Evolutionary conservation across 1,284 basidiomycete genomes (phyloP).

Genomic region (Anthracocystis setariae): DNA sequence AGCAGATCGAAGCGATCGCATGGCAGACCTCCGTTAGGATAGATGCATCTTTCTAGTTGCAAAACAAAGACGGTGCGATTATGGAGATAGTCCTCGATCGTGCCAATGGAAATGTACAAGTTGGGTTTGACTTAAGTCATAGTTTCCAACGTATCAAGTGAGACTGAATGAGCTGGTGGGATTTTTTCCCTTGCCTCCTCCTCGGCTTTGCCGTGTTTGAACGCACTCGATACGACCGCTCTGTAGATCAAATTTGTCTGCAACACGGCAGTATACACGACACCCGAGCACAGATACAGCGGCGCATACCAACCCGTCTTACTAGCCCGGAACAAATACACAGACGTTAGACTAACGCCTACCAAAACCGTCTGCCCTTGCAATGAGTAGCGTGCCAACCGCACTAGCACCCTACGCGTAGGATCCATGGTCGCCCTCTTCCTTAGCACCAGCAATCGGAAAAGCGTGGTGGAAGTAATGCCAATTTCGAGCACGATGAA

Average conservation of each 20-base stretch:
- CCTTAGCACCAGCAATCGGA: conserved; percentile 11
- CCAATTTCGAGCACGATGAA: conserved; percentile 23
- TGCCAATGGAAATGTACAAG: no score
- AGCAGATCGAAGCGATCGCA: no score
- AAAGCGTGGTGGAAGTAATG: conserved; percentile 29
- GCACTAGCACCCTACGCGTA: conserved; percentile 16
- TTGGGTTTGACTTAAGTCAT: no score
- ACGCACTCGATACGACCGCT: conserved; percentile 5
- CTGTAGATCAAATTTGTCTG: conserved; percentile 31
- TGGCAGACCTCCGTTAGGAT: no score
- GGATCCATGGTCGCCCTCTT: conserved; percentile 19
- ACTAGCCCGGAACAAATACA: conserved; percentile 14
- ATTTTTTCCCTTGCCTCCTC: not conserved
- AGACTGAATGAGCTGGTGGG: no score
- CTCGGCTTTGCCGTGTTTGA: conserved; percentile 12
- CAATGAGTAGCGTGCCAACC: conserved; percentile 26
- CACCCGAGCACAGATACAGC: conserved; percentile 16
- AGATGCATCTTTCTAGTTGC: no score
- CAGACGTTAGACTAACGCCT: conserved; percentile 5
- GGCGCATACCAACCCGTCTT: conserved; percentile 31
- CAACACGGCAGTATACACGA: conserved; percentile 30
- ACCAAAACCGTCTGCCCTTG: conserved; percentile 32
- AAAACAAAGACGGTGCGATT: no score
- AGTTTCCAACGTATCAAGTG: no score
- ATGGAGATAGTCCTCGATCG: no score